A percentile compares a stretch with the other conserved stretches of the same genome.
Conservation (phyloP, 1,284 basidiomycete genomes). For the Heterobasidion parviporum region DNA sequence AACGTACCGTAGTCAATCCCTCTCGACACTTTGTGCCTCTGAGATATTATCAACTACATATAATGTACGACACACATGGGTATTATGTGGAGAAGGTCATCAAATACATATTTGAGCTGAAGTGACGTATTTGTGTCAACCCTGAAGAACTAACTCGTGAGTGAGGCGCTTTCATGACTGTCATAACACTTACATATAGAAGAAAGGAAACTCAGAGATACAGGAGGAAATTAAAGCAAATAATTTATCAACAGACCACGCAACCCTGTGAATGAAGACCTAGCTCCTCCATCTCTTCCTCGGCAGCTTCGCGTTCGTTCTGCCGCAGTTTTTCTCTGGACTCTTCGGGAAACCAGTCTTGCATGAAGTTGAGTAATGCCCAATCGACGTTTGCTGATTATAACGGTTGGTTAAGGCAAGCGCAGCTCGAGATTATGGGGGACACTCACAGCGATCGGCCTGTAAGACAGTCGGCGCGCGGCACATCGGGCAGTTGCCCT, state of each 20-base stretch:
- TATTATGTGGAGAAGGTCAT: too few species aligned
- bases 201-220: too few species aligned
- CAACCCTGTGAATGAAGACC: slow-evolving; percentile 21
- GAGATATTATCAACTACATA: too few species aligned
- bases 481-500: slow-evolving; percentile 83
- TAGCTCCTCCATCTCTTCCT: slow-evolving; percentile 65
- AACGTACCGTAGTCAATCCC: too few species aligned
- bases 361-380: slow-evolving; percentile 79
- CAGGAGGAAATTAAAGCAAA: too few species aligned
- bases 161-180: too few species aligned
- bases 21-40: too few species aligned
- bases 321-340: slow-evolving; percentile 68
- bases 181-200: too few species aligned
- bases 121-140: too few species aligned
- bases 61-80: too few species aligned
- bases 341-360: slow-evolving; percentile 90
- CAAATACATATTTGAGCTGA: too few species aligned
- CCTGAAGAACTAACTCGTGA: too few species aligned
- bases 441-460: slow-evolving; percentile 63
- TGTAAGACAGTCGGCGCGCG: slow-evolving; percentile 66
- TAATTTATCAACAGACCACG: neutral
- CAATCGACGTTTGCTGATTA: slow-evolving; percentile 69
- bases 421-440: neutral
- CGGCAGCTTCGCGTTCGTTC: slow-evolving; percentile 71
- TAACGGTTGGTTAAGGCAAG: neutral